These are phyloP conservation scores for Carex kokanica DNA, from an alignment of 176 grass and related monocot species.

Conservation along the genomic window DNA sequence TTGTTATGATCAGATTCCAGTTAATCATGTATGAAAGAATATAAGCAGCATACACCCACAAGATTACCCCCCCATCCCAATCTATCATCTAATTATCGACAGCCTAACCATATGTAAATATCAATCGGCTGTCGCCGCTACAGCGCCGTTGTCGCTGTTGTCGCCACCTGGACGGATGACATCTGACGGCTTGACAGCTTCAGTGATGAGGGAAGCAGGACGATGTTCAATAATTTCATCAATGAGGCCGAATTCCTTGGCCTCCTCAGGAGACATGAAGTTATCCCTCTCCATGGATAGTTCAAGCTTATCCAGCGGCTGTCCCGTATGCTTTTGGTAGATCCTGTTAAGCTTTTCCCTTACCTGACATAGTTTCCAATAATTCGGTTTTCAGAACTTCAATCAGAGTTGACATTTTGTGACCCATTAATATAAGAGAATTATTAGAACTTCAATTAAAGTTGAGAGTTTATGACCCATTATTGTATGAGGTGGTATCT, in stretches of 20 bases:
- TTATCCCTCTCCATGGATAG: constrained; percentile 75
- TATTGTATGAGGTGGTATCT: not conserved
- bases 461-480: not conserved
- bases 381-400: not conserved
- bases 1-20: constrained; percentile 5
- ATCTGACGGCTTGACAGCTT: constrained; percentile 28
- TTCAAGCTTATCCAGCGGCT: constrained; percentile 54
- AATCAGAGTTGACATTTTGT: not conserved
- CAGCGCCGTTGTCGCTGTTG: constrained; percentile 36
- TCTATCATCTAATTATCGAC: not conserved
- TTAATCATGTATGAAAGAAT: not conserved
- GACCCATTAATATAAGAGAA: not conserved
- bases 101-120: not conserved
- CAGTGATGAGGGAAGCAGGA: constrained; percentile 50
- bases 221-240: constrained; percentile 87
- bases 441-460: not conserved
- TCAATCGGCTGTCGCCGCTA: constrained; percentile 60
- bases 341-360: constrained; percentile 78
- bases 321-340: constrained; percentile 71
- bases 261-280: constrained; percentile 88
- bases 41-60: constrained; percentile 2
- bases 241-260: constrained; percentile 72
- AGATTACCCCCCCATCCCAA: not conserved
- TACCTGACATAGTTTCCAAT: constrained; percentile 17
- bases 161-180: constrained; percentile 4